Percentiles rank a stretch among this genome's conserved stretches.
Conservation (phyloP, 192 early-diverging fungal species). For the Umbelopsis sp. region DNA sequence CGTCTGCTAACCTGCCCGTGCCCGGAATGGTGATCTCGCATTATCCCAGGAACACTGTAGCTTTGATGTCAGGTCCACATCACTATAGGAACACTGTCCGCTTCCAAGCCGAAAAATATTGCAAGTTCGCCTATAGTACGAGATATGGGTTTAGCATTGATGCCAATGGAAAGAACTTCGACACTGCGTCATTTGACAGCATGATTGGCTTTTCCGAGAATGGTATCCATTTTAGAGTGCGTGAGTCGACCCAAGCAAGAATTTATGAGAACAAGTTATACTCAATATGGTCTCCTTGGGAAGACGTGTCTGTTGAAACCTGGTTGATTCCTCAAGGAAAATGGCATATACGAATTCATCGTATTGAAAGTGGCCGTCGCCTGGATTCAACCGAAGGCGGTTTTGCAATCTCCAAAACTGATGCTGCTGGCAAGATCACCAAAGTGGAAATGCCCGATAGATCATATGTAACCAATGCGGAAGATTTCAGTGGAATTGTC, state of each 20-base stretch:
- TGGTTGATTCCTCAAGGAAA: constrained; percentile 13
- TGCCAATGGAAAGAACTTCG: not conserved
- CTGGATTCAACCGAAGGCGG: constrained; percentile 17
- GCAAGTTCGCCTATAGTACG: constrained; percentile 19
- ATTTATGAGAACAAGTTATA: constrained; percentile 13
- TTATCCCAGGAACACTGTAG: constrained; percentile 19
- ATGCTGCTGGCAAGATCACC: not conserved
- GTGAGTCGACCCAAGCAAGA: not conserved
- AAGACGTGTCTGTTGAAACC: constrained; percentile 2
- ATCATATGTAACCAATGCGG: not conserved
- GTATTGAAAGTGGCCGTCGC: not conserved
- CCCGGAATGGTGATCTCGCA: constrained; percentile 25
- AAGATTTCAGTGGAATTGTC: constrained; percentile 18
- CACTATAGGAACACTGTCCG: not conserved
- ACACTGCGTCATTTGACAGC: not conserved
- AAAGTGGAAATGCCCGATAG: not conserved
- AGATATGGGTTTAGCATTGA: constrained; percentile 27
- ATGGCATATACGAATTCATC: constrained; percentile 19
- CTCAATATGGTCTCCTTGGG: constrained; percentile 7
- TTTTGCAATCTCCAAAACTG: constrained; percentile 14
- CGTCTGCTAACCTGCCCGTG: not conserved
- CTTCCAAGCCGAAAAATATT: constrained; percentile 20
- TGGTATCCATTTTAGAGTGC: not conserved
- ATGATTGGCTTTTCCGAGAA: constrained; percentile 27
- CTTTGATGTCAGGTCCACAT: constrained; percentile 18